Percentiles rank a stretch among this genome's conserved stretches.
phyloP scores from a whole-genome alignment of 23 red algal genomes.

The Gracilaria domingensis region DNA sequence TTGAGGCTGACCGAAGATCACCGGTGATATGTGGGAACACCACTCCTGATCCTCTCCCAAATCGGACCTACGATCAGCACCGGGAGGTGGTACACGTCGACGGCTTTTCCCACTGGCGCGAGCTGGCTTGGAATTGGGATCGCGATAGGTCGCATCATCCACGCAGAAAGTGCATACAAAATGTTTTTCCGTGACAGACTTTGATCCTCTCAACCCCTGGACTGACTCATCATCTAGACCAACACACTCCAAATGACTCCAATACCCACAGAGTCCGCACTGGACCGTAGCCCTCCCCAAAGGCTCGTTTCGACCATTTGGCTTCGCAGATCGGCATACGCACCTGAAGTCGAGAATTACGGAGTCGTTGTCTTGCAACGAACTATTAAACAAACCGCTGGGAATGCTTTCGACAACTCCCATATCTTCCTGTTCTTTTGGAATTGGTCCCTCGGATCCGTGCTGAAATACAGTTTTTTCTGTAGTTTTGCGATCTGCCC shows the following conservation, averaged over 20 bases:
- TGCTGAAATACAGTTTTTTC: conserved; percentile 1
- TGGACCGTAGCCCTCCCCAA: not conserved
- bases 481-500: conserved; percentile 16
- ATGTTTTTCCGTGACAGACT: not conserved
- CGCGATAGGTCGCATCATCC: conserved; percentile 15
- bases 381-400: not conserved
- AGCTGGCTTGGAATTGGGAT: not conserved
- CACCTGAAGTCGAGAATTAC: not conserved
- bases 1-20: not conserved
- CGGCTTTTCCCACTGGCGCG: not conserved
- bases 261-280: conserved; percentile 12
- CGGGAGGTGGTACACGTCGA: not conserved
- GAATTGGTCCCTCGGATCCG: not conserved
- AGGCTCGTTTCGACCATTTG: not conserved
- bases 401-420: not conserved
- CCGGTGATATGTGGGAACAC: conserved; percentile 8
- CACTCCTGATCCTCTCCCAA: not conserved
- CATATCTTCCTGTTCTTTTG: not conserved
- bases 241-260: conserved; percentile 22
- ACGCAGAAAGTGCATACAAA: conserved; percentile 17
- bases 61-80: not conserved
- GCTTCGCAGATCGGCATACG: not conserved
- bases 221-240: not conserved
- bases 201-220: not conserved
- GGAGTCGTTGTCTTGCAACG: not conserved